A percentile compares a stretch with the other conserved stretches of the same genome.
These are phyloP conservation scores for Warburgia ugandensis DNA, from an alignment of 164 flowering plant species.

Conservation along the genomic window DNA sequence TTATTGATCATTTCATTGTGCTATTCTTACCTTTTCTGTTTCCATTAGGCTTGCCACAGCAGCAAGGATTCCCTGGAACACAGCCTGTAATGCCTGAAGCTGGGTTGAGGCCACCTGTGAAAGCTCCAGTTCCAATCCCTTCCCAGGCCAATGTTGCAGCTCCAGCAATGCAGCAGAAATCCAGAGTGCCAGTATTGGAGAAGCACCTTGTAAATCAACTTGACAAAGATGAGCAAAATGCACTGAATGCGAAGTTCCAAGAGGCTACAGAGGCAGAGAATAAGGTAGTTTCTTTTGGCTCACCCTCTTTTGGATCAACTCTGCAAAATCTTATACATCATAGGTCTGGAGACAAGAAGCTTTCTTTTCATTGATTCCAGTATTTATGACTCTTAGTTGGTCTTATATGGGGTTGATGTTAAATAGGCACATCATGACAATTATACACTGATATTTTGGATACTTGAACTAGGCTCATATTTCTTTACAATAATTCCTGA, in stretches of 20 bases:
- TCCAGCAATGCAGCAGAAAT: constrained; percentile 49
- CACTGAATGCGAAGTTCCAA: constrained; percentile 63
- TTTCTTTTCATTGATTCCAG: too few relatives aligned
- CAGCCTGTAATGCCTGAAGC: constrained; percentile 30
- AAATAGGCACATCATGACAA: too few relatives aligned
- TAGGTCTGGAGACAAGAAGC: too few relatives aligned
- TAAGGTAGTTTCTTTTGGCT: constrained; percentile 47
- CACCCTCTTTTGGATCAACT: neutral
- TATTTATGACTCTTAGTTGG: too few relatives aligned
- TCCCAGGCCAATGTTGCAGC: constrained; percentile 25
- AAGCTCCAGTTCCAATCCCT: constrained; percentile 29
- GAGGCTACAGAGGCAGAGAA: constrained; percentile 79
- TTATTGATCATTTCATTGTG: too few relatives aligned
- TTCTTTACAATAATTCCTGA: too few relatives aligned
- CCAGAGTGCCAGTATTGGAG: constrained; percentile 77
- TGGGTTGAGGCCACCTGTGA: constrained; percentile 49
- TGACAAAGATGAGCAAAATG: constrained; percentile 73
- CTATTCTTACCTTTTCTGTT: neutral
- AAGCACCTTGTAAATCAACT: constrained; percentile 79
- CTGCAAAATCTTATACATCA: neutral
- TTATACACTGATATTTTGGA: too few relatives aligned
- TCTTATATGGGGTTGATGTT: too few relatives aligned
- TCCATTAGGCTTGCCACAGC: constrained; percentile 50
- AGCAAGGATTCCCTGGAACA: constrained; percentile 41
- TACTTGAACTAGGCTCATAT: too few relatives aligned